Evolutionary conservation across 2,329 filamentous ascomycete species (phyloP), one percentile per base, ranked within the genome.

Genomic region (Bipolaris victoriae): DNA sequence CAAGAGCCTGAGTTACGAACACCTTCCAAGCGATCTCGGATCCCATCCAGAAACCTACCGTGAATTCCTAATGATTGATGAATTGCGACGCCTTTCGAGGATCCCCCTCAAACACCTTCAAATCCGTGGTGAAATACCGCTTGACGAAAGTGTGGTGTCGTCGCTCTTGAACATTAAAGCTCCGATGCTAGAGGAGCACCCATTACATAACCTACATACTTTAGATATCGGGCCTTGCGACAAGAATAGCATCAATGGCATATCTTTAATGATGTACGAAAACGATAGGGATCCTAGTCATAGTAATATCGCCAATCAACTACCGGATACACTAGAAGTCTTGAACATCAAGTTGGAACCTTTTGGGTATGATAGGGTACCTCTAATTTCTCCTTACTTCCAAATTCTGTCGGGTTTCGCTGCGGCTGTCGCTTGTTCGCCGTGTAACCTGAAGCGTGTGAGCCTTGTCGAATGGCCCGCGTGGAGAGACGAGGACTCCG

Each of bases 1-100:
- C 41, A 51, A 41, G 33, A 48, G 20, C 6, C 55, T 62, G 43
- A 49, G 43, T 5, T 62, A 60, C 46, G 52, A 57, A 15, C 49
- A 60, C 43, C 13, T 31, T 5, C 6, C 11, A n/a, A 29, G 53
- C 22, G 49, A 53, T 2, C 41, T 56, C 15, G 24, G 20, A 20
- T 37, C 2, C 13, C 15, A 33, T 29, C 29, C 18, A 4, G 33
- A 29, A 29, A 1, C 7, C 24, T 37, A 16, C 6, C 37, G 20
- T 11, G 44, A 37, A 4, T 39, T 48, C n/a, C 18, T 24, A 5
- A 29, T 31, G 20, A 7, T 48, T 9, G 31, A 45, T 3, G 43
- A 47, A n/a, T 6, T 36, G 36, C 41, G 18, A 11, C 39, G 26
- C n/a, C 43, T 41, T 7, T 24, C 35, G 20, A 16, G 43, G 7